Evolutionary conservation across 805 yeast genomes (phyloP), one percentile per base, ranked within the genome.

Genomic region (Candida maesae): DNA sequence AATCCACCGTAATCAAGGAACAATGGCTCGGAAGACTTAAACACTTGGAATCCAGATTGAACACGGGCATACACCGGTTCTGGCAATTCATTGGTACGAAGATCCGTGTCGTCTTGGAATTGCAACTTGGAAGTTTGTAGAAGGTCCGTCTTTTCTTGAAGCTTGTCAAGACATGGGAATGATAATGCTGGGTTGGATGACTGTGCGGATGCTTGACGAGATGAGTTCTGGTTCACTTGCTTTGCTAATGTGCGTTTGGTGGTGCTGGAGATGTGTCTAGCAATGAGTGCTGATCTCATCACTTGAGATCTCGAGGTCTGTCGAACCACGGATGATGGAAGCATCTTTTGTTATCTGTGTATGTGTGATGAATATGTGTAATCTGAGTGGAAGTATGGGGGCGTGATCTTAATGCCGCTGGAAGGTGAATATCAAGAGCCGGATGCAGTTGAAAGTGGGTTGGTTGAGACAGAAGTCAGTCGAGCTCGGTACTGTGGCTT

Each of bases 141-240:
- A 28, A 36, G 54, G 34, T 70, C 67, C 2, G 71, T 70, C 49
- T 78, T 74, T 41, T 70, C 67, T 50, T 88, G 95, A 18, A 82
- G 66, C 51, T 73, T 79, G 61, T 89, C 97, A 26, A 89, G 67
- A 60, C 96, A 89, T 5, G 96, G 96, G 59, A 89, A 89, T 2
- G 81, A 49, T 6, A 49, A 17, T 5, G 50, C 48, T 5, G 50
- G 50, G 27, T 49, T 49, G 2, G 52, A 46, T 8, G 51, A 40
- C 4, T 42, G 40, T 14, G 37, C 13, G 2, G 52, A 46, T 8
- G 51, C 38, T 4, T 42, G 40, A 13, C 35, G 10, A 10, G 25
- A 11, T 24, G 45, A 5, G 31, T 33, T 2, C 14, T 23, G 23
- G 14, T 14, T 16, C 12, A 28, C 26, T 18, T 36, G 39, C 32